Evolutionary conservation across 177 flowering plant species (phyloP).

Genomic region (Vitis hybrid): DNA sequence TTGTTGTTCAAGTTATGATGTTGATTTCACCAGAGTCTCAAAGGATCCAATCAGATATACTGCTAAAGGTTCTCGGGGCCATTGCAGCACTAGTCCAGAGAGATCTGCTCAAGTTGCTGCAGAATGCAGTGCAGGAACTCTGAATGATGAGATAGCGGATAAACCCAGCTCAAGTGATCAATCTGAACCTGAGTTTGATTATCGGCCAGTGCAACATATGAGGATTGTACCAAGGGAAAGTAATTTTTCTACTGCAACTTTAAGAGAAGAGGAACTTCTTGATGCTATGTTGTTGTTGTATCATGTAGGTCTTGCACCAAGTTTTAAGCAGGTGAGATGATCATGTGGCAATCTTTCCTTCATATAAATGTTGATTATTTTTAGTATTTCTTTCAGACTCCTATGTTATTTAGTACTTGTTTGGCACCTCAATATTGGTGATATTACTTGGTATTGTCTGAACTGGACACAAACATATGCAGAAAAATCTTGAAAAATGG

Average conservation of each 20-base stretch:
- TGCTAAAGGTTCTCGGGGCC: constrained; percentile 56
- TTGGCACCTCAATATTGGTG: not conserved
- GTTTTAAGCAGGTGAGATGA: constrained; percentile 76
- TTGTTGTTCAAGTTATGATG: constrained; percentile 74
- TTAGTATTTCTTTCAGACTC: not conserved
- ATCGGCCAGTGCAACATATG: constrained; percentile 51
- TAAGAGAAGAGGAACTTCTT: constrained; percentile 84
- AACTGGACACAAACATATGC: not conserved
- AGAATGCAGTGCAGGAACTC: constrained; percentile 74
- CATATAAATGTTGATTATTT: not conserved
- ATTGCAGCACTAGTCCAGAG: constrained; percentile 60
- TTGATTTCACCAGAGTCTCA: constrained; percentile 45
- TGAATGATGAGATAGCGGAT: constrained; percentile 83
- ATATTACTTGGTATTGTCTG: not conserved
- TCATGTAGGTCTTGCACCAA: constrained; percentile 86
- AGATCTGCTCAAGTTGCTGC: constrained; percentile 82
- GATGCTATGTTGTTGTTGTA: constrained; percentile 84
- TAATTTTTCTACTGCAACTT: constrained; percentile 51
- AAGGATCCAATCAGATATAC: constrained; percentile 40
- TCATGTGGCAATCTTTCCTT: constrained; percentile 1
- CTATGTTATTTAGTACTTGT: constrained; percentile 1
- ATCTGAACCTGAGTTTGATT: constrained; percentile 64
- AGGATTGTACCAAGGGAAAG: constrained; percentile 50
- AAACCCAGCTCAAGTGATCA: constrained; percentile 92
- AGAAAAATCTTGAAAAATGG: not conserved